phyloP scores from a whole-genome alignment of 306 rosid species.

The Vigna hirtella region DNA sequence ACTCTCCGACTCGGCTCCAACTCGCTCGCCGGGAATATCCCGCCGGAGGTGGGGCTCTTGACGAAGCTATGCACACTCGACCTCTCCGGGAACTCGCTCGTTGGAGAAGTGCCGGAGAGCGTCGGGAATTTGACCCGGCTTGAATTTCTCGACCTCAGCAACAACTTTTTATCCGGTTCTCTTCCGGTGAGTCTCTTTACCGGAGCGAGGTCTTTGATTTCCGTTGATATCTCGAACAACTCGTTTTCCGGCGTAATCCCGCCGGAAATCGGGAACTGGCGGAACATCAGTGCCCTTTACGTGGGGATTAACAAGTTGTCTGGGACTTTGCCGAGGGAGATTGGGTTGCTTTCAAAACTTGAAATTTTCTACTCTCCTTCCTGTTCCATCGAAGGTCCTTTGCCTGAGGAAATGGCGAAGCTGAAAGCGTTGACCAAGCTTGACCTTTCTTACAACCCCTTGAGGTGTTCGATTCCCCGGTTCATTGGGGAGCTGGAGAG shows the following conservation, averaged over 20 bases:
- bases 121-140: constrained; percentile 75
- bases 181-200: constrained; percentile 68
- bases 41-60: constrained; percentile 63
- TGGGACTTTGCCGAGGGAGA: constrained; percentile 76
- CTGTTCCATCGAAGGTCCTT: constrained; percentile 83
- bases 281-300: constrained; percentile 72
- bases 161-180: constrained; percentile 77
- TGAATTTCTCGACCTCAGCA: constrained; percentile 71
- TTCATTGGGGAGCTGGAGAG: constrained; percentile 75
- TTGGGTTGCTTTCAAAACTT: constrained; percentile 75
- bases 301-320: constrained; percentile 68
- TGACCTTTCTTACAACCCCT: constrained; percentile 90
- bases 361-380: constrained; percentile 61
- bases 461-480: constrained; percentile 80
- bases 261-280: constrained; percentile 65
- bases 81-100: constrained; percentile 70
- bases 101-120: constrained; percentile 63
- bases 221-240: constrained; percentile 85
- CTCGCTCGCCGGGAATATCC: constrained; percentile 64
- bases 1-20: constrained; percentile 68
- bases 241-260: constrained; percentile 81
- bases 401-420: constrained; percentile 77
- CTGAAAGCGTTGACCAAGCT: constrained; percentile 65
- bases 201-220: constrained; percentile 62
- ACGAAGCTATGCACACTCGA: constrained; percentile 59